These are phyloP conservation scores for Cerioporus squamosus DNA, from an alignment of 1,284 basidiomycete species.

Conservation along the genomic window DNA sequence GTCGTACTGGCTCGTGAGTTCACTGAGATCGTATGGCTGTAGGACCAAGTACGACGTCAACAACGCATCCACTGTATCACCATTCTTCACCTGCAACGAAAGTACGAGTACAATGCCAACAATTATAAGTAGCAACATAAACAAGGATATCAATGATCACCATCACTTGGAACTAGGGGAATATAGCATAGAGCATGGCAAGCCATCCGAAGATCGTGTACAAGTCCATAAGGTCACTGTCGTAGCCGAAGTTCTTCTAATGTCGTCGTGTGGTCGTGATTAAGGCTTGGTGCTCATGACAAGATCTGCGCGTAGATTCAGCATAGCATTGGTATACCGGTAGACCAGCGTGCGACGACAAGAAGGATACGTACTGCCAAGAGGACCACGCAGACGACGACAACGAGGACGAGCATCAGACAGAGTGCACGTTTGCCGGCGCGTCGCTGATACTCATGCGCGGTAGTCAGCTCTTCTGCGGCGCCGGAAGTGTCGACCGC, in stretches of 20 bases:
- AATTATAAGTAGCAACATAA: constrained; percentile 7
- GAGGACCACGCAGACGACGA: constrained; percentile 90
- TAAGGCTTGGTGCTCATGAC: constrained; percentile 24
- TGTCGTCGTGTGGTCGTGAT: too few relatives aligned
- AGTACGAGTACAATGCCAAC: too few relatives aligned
- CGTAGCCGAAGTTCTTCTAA: too few relatives aligned
- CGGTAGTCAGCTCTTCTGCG: constrained; percentile 86
- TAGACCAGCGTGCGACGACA: constrained; percentile 30
- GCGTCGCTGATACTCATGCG: constrained; percentile 94
- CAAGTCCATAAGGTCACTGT: too few relatives aligned
- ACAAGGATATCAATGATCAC: constrained; percentile 3
- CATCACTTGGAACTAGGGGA: neutral
- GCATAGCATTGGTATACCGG: constrained; percentile 32
- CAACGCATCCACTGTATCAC: too few relatives aligned
- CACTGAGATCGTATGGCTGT: too few relatives aligned
- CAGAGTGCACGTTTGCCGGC: constrained; percentile 91
- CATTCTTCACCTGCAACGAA: too few relatives aligned
- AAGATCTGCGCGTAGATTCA: constrained; percentile 29
- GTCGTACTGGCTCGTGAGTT: too few relatives aligned
- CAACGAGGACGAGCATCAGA: constrained; percentile 84
- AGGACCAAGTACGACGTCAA: too few relatives aligned
- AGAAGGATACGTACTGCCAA: constrained; percentile 76
- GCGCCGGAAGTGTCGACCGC: constrained; percentile 86
- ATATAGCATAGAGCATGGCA: neutral
- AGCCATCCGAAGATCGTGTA: too few relatives aligned